Percentiles rank a stretch among this genome's conserved stretches.
phyloP scores from a whole-genome alignment of 1,284 basidiomycete species.

The Waitea zeae region DNA sequence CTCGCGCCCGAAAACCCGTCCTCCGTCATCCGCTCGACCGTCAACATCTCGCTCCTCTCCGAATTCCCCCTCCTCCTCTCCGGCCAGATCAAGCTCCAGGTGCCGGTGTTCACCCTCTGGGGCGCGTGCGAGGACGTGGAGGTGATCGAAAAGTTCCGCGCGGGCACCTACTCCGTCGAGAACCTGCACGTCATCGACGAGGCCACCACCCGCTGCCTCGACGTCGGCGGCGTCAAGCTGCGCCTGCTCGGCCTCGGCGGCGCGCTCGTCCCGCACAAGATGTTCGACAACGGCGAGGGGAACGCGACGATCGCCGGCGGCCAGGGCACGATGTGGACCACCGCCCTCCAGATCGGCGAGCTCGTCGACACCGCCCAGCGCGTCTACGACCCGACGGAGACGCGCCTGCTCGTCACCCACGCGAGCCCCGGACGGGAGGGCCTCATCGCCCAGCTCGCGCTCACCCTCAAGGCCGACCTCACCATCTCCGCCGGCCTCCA shows the following conservation, averaged over 20 bases:
- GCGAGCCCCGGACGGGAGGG: conserved; percentile 89
- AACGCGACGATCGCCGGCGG: conserved; percentile 93
- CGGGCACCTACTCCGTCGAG: conserved; percentile 64
- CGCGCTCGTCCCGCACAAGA: conserved; percentile 89
- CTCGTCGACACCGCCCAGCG: conserved; percentile 94
- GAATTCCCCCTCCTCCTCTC: conserved; percentile 88
- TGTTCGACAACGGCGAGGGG: conserved; percentile 95
- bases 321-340: conserved; percentile 98
- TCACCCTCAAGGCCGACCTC: conserved; percentile 86
- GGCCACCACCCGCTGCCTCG: conserved; percentile 78
- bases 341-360: conserved; percentile 93
- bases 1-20: conserved; percentile 50
- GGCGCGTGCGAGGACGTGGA: conserved; percentile 95
- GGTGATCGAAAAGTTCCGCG: conserved; percentile 84
- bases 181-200: conserved; percentile 91
- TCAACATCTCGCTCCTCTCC: conserved; percentile 64
- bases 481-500: conserved; percentile 92
- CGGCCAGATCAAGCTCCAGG: conserved; percentile 73
- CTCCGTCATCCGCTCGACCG: conserved; percentile 40
- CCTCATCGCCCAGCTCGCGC: conserved; percentile 78
- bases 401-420: conserved; percentile 85
- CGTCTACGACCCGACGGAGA: conserved; percentile 86
- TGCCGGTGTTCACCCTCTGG: conserved; percentile 95
- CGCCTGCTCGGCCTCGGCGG: conserved; percentile 91
- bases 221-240: conserved; percentile 87